phyloP scores from a whole-genome alignment of 345 rosid species.

The Citrus maxima region DNA sequence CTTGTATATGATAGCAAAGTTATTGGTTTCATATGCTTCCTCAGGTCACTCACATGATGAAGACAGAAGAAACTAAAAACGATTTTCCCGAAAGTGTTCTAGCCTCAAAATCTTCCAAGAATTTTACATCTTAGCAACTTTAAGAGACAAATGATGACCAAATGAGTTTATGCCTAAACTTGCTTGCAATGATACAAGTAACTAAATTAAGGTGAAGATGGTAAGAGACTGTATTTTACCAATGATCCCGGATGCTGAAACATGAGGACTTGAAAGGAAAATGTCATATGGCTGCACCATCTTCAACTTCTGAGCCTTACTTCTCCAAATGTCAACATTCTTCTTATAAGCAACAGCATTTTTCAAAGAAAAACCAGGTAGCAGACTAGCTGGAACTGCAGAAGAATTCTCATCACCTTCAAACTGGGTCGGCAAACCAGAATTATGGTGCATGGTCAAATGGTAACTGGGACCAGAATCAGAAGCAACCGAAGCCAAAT shows the following conservation, averaged over 20 bases:
- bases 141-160: neutral
- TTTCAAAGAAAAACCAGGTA: slow-evolving; percentile 65
- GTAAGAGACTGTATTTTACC: slow-evolving; percentile 45
- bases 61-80: neutral
- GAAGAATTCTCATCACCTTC: slow-evolving; percentile 27
- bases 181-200: neutral
- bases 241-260: slow-evolving; percentile 67
- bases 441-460: slow-evolving; percentile 60
- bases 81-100: neutral
- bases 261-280: slow-evolving; percentile 73
- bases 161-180: neutral
- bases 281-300: slow-evolving; percentile 68
- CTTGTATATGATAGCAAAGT: neutral
- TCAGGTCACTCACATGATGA: neutral
- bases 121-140: neutral
- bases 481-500: slow-evolving; percentile 68
- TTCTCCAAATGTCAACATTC: slow-evolving; percentile 74
- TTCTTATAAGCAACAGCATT: slow-evolving; percentile 60
- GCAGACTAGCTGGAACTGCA: slow-evolving; percentile 53
- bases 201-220: neutral
- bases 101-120: neutral
- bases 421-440: slow-evolving; percentile 44
- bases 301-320: slow-evolving; percentile 57
- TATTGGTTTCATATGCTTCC: neutral
- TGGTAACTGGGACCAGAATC: slow-evolving; percentile 65